These are phyloP conservation scores for Oryza glaberrima DNA, from an alignment of 176 grass and related monocot genomes.

Conservation along the genomic window DNA sequence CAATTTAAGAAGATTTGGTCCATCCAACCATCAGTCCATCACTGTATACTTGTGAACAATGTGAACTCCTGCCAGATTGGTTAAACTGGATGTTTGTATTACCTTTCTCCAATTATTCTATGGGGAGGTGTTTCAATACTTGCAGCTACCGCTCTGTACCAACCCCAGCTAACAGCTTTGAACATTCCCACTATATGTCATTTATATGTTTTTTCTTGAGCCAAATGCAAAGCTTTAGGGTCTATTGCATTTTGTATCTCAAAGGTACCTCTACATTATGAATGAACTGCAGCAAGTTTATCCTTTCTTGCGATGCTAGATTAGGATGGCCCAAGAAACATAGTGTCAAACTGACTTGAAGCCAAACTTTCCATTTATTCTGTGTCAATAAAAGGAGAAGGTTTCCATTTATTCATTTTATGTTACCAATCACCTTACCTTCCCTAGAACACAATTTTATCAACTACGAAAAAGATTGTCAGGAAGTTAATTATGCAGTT, in stretches of 20 bases:
- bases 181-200: background rate
- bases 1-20: background rate
- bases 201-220: background rate
- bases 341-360: background rate
- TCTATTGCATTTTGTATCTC: background rate
- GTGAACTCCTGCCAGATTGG: background rate
- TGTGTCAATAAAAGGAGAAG: background rate
- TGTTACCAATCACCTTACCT: background rate
- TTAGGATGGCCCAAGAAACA: background rate
- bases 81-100: background rate
- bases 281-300: background rate
- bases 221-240: background rate
- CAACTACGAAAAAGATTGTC: background rate
- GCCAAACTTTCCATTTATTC: background rate
- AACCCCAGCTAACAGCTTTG: background rate
- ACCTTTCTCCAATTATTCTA: background rate
- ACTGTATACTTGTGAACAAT: background rate
- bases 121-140: too few species aligned
- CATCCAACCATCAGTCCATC: background rate
- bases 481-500: background rate
- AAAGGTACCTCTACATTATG: background rate
- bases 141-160: background rate
- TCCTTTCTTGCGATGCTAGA: background rate
- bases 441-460: slow-evolving; percentile 6
- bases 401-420: background rate